These are phyloP conservation scores for Claviceps spartinae DNA, from an alignment of 2,329 filamentous ascomycete species.

Conservation along the genomic window DNA sequence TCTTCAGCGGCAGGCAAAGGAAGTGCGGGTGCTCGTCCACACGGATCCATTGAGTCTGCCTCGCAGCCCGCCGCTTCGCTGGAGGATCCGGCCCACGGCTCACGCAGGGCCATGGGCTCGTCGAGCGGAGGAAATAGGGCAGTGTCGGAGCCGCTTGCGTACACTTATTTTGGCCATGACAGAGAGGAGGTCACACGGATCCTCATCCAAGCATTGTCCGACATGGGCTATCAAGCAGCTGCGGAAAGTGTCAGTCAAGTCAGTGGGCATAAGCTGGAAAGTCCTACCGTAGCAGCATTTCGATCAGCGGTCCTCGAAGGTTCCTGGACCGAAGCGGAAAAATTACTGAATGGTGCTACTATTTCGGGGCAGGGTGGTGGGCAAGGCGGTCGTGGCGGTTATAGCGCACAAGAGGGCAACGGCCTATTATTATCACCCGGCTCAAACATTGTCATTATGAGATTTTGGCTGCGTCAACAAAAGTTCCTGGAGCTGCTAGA, in stretches of 20 bases:
- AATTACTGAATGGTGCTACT: constrained; percentile 50
- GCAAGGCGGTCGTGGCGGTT: constrained; percentile 11
- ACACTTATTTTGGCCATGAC: constrained; percentile 67
- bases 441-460: constrained; percentile 66
- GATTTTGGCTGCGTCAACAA: constrained; percentile 80
- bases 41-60: constrained; percentile 27
- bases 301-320: constrained; percentile 67
- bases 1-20: constrained; percentile 40
- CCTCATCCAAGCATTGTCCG: constrained; percentile 77
- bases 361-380: constrained; percentile 15
- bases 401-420: constrained; percentile 20
- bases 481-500: constrained; percentile 91
- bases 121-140: constrained; percentile 19
- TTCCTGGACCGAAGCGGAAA: constrained; percentile 75
- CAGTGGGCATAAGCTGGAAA: constrained; percentile 82
- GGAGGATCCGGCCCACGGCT: constrained; percentile 30
- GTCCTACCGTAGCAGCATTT: constrained; percentile 73
- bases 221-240: constrained; percentile 73
- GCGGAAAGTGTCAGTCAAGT: constrained; percentile 63
- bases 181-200: constrained; percentile 88
- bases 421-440: constrained; percentile 63
- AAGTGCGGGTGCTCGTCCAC: constrained; percentile 24
- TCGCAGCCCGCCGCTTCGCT: constrained; percentile 11
- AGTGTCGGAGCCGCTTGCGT: constrained; percentile 7
- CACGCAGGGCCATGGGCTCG: constrained; percentile 43